Percentiles rank a stretch among this genome's conserved stretches.
phyloP scores from a whole-genome alignment of 176 grass and related monocot species.

The Carex kokanica region DNA sequence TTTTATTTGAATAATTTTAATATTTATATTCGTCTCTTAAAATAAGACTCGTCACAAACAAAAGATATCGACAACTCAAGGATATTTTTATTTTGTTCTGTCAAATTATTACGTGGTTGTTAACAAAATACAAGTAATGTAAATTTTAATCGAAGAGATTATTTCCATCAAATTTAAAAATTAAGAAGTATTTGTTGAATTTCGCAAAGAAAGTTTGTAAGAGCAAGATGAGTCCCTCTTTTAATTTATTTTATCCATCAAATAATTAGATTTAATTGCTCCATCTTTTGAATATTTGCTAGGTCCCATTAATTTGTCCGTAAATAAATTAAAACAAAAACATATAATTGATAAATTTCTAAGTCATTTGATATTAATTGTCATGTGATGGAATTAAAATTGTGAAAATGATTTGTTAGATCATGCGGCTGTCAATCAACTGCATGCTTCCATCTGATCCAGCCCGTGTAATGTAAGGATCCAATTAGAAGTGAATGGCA shows the following conservation, averaged over 20 bases:
- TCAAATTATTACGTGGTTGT: too few species aligned
- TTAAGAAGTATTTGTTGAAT: too few species aligned
- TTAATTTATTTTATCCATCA: not conserved
- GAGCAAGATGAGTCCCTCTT: not conserved
- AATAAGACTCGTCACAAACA: too few species aligned
- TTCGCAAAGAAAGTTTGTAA: not conserved
- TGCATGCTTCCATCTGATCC: not conserved
- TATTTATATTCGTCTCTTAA: too few species aligned
- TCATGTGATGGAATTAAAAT: not conserved
- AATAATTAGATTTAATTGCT: too few species aligned
- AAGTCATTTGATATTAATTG: not conserved
- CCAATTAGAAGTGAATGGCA: not conserved
- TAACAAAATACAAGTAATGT: too few species aligned
- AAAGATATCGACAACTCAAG: too few species aligned
- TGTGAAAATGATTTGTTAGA: not conserved
- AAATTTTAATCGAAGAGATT: too few species aligned
- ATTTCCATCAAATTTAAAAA: too few species aligned
- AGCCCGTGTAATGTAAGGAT: not conserved
- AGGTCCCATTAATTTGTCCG: not conserved
- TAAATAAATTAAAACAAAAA: too few species aligned
- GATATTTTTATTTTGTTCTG: too few species aligned
- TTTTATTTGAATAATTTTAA: too few species aligned
- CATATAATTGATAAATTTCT: not conserved
- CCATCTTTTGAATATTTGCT: not conserved
- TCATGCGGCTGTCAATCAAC: not conserved